phyloP scores from a whole-genome alignment of 345 rosid genomes.

The Euclidium syriacum region DNA sequence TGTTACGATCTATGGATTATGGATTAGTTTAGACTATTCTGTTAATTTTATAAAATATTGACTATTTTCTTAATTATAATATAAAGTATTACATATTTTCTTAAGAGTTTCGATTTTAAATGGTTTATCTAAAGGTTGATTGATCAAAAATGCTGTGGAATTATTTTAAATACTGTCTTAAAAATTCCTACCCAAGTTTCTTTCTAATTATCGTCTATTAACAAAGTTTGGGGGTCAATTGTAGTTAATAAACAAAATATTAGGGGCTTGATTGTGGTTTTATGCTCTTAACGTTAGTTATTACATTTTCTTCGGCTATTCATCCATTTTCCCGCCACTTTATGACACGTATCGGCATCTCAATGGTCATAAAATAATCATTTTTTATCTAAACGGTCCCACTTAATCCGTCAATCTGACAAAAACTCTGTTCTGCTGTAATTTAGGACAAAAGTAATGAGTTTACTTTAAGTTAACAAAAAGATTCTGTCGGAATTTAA shows the following conservation, averaged over 20 bases:
- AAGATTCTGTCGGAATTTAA: not conserved
- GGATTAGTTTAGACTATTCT: too few species aligned
- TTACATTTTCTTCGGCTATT: slow-evolving; percentile 7
- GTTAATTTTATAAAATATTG: too few species aligned
- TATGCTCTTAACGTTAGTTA: not conserved
- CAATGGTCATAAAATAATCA: not conserved
- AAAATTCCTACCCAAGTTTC: too few species aligned
- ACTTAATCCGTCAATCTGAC: not conserved
- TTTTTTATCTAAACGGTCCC: too few species aligned
- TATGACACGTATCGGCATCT: slow-evolving; percentile 14
- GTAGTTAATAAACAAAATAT: not conserved
- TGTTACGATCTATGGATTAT: too few species aligned
- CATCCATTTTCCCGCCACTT: slow-evolving; percentile 23
- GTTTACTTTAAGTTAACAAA: not conserved
- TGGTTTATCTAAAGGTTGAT: too few species aligned
- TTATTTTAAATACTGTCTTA: too few species aligned
- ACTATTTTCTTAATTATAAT: too few species aligned
- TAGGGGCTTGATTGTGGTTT: slow-evolving; percentile 7
- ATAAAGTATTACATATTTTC: too few species aligned
- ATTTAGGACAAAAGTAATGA: not conserved
- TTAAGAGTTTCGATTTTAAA: too few species aligned
- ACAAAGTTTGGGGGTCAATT: not conserved
- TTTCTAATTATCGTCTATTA: not conserved
- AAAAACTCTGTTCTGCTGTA: not conserved
- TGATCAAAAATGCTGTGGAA: too few species aligned